A percentile compares a stretch with the other conserved stretches of the same genome.
Conservation (phyloP, 2,329 filamentous ascomycete species). For the Tolypocladium album region DNA sequence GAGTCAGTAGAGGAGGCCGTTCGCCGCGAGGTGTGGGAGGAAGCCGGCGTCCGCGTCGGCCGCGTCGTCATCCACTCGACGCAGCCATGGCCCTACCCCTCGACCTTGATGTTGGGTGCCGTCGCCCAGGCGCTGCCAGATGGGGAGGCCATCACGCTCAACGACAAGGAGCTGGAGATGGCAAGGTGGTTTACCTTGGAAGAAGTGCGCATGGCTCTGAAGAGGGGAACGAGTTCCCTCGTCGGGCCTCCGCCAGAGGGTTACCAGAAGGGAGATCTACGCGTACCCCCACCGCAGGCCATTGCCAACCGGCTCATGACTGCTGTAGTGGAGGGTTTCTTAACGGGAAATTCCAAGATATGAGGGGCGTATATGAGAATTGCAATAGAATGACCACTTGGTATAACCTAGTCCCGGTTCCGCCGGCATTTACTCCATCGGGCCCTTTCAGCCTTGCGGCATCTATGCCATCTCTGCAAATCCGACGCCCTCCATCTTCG, state of each 20-base stretch:
- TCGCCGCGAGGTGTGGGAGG: conserved; percentile 76
- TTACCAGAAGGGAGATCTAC: conserved; percentile 67
- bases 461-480: conserved; percentile 22
- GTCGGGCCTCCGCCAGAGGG: conserved; percentile 52
- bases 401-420: background rate
- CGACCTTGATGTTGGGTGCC: conserved; percentile 77
- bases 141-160: conserved; percentile 66
- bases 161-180: conserved; percentile 85
- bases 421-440: background rate
- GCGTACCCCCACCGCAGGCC: conserved; percentile 74
- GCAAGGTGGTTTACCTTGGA: conserved; percentile 82
- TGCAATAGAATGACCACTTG: background rate
- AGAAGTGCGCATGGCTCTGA: conserved; percentile 67
- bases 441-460: conserved; percentile 3
- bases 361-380: conserved; percentile 13
- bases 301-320: conserved; percentile 85
- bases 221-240: conserved; percentile 52
- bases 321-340: conserved; percentile 68
- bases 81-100: conserved; percentile 81
- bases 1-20: conserved; percentile 81
- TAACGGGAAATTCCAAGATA: conserved; percentile 44
- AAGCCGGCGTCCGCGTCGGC: conserved; percentile 66
- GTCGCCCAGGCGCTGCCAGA: conserved; percentile 71
- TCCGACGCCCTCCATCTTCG: conserved; percentile 29
- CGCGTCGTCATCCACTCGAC: conserved; percentile 73